A percentile compares a stretch with the other conserved stretches of the same genome.
Conservation (phyloP, 2,329 filamentous ascomycete genomes). For the Talaromyces sp. region DNA sequence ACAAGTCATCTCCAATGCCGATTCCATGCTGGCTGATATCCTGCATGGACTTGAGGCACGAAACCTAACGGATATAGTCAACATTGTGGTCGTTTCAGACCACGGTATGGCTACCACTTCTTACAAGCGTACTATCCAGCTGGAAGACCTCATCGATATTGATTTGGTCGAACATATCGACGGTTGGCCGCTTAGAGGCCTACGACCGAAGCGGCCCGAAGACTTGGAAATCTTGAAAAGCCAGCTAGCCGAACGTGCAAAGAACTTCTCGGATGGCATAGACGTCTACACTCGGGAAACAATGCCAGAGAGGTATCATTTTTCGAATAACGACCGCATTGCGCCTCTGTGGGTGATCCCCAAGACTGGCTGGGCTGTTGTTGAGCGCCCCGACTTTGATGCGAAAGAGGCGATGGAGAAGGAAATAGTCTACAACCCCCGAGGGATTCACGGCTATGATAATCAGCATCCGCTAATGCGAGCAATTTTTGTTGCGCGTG, state of each 20-base stretch:
- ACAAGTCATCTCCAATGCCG: conserved; percentile 70
- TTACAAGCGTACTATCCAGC: conserved; percentile 70
- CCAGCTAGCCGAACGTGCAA: conserved; percentile 49
- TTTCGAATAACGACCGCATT: conserved; percentile 79
- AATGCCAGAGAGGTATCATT: conserved; percentile 93
- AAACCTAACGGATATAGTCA: conserved; percentile 85
- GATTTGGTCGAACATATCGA: conserved; percentile 75
- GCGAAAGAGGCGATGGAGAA: conserved; percentile 61
- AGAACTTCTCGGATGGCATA: conserved; percentile 57
- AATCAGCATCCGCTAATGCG: conserved; percentile 93
- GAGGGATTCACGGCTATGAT: conserved; percentile 90
- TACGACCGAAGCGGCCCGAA: conserved; percentile 67
- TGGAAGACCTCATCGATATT: conserved; percentile 82
- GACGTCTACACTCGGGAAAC: conserved; percentile 81
- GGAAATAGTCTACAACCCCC: conserved; percentile 67
- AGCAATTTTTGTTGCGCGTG: conserved; percentile 87
- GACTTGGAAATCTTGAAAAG: conserved; percentile 66
- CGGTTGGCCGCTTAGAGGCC: conserved; percentile 88
- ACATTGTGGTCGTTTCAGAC: conserved; percentile 92
- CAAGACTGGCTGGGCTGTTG: conserved; percentile 87
- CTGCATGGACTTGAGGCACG: conserved; percentile 71
- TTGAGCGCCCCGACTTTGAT: conserved; percentile 72
- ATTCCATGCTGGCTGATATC: conserved; percentile 72
- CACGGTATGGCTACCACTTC: conserved; percentile 98
- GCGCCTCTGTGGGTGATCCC: conserved; percentile 93